A percentile compares a stretch with the other conserved stretches of the same genome.
These are phyloP conservation scores for Sporothrix pseudoabietina DNA, from an alignment of 2,329 filamentous ascomycete genomes.

Conservation along the genomic window DNA sequence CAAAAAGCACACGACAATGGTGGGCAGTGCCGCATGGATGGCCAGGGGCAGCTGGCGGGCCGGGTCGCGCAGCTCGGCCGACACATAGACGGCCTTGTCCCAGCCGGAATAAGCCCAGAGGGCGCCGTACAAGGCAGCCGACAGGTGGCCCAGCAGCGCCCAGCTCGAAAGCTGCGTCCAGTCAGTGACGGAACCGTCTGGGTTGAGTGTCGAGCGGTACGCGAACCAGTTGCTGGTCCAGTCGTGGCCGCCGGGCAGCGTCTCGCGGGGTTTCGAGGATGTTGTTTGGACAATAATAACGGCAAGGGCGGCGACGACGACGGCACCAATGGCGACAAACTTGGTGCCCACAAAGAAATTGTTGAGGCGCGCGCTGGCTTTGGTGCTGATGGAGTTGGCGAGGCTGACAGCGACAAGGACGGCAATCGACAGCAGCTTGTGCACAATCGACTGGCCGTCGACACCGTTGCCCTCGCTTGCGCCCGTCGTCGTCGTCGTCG, in stretches of 20 bases:
- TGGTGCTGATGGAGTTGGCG: constrained; percentile 60
- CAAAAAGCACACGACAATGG: constrained; percentile 62
- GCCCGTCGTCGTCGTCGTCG: background rate
- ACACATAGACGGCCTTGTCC: constrained; percentile 62
- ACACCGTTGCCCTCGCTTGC: constrained; percentile 30
- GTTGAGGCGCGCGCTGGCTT: constrained; percentile 57
- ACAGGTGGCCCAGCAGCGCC: constrained; percentile 62
- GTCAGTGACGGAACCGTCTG: constrained; percentile 53
- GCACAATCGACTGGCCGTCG: constrained; percentile 40
- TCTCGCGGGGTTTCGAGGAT: constrained; percentile 38
- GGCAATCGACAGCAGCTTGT: constrained; percentile 56
- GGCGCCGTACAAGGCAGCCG: constrained; percentile 62
- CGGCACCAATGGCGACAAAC: constrained; percentile 51
- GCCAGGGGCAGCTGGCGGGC: constrained; percentile 60
- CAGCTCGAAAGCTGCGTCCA: constrained; percentile 55
- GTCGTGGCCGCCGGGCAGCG: constrained; percentile 50
- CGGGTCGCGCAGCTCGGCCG: constrained; percentile 55
- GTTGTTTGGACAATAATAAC: constrained; percentile 49
- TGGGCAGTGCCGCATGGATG: constrained; percentile 62
- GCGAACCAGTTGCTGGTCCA: constrained; percentile 61
- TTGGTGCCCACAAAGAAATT: constrained; percentile 59
- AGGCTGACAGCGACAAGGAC: constrained; percentile 52
- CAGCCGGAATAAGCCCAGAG: constrained; percentile 68
- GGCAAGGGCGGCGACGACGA: constrained; percentile 53
- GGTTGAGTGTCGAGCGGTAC: constrained; percentile 52